Percentiles rank a stretch among this genome's conserved stretches.
phyloP scores from a whole-genome alignment of 257 asterid genomes.

The Anisodus acutangulus region DNA sequence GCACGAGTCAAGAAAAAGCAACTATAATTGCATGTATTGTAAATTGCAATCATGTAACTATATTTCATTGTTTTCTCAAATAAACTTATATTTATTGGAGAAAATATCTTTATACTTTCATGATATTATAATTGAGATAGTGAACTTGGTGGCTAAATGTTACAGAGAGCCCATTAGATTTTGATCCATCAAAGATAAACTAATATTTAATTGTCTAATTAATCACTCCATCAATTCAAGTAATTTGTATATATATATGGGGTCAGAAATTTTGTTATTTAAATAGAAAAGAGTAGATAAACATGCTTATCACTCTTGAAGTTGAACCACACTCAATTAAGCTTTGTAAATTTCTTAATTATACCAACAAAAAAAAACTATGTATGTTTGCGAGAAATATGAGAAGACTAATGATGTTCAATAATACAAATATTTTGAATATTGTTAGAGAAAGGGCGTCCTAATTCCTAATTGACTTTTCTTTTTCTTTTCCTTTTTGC shows the following conservation, averaged over 20 bases:
- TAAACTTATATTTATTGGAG: background rate
- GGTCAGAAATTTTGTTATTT: background rate
- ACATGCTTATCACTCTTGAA: background rate
- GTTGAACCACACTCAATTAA: background rate
- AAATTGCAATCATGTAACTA: background rate
- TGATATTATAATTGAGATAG: background rate
- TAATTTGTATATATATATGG: background rate
- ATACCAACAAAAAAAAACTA: background rate
- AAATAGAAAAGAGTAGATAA: background rate
- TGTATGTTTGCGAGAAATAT: background rate
- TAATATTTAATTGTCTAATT: background rate
- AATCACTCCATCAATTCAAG: background rate
- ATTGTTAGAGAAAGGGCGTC: background rate
- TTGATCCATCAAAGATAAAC: background rate
- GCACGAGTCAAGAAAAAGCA: slow-evolving; percentile 12
- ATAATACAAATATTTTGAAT: too few relatives aligned
- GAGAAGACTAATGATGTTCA: too few relatives aligned
- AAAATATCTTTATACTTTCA: background rate
- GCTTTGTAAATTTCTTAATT: background rate
- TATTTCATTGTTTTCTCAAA: background rate
- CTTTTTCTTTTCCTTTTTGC: too few relatives aligned
- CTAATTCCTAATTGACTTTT: background rate
- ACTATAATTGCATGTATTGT: background rate
- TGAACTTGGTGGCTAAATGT: background rate
- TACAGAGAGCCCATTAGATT: background rate